Evolutionary conservation across 1,284 basidiomycete species (phyloP).

Genomic region (Tremellales sp.): DNA sequence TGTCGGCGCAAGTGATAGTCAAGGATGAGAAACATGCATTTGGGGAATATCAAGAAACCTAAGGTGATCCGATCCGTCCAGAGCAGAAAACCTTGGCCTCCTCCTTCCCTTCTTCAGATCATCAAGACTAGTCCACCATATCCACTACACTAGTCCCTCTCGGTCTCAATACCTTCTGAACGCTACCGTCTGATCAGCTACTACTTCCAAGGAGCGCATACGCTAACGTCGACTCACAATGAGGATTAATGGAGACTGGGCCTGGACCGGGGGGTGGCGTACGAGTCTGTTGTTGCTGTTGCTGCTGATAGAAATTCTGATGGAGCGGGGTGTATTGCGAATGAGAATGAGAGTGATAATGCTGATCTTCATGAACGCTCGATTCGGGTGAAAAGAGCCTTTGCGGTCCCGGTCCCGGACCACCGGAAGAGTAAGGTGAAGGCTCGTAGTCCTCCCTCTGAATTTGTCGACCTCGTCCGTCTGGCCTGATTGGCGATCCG

Average conservation of each 20-base stretch:
- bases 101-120: no score
- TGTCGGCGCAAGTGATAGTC: no score
- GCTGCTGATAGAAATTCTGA: constrained; percentile 1
- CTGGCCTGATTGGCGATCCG: neutral
- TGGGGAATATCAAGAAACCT: no score
- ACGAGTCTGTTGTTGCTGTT: constrained; percentile 7
- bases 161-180: neutral
- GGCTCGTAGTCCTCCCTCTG: constrained; percentile 16
- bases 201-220: neutral
- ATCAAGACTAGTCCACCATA: no score
- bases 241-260: no score
- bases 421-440: constrained; percentile 5
- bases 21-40: no score
- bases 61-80: no score
- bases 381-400: constrained; percentile 16
- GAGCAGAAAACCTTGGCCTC: no score
- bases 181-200: neutral
- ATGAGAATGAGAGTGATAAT: neutral
- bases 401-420: constrained; percentile 2
- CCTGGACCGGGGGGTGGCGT: no score
- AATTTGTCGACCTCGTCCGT: constrained; percentile 6
- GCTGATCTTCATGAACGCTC: constrained; percentile 8
- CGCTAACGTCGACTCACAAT: neutral
- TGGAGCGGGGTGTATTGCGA: constrained; percentile 3
- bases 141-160: no score